Evolutionary conservation across 2,329 filamentous ascomycete species (phyloP), one percentile per base, ranked within the genome.

Genomic region (Colletotrichum liriopes): DNA sequence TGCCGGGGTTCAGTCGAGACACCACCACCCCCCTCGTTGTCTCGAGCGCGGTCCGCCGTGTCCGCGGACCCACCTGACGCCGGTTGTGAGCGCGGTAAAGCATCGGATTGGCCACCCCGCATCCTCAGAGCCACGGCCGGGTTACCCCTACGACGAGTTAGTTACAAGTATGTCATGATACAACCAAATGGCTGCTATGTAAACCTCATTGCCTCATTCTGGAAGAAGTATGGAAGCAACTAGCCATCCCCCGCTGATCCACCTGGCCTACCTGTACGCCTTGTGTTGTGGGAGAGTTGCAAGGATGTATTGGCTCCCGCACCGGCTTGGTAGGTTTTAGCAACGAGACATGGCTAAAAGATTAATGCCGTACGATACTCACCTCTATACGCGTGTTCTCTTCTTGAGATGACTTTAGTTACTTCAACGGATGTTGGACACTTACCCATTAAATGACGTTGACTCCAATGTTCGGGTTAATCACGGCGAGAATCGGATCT

Each of bases 21-120:
- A 12, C 6, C 41, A 7, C 23, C 1, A 5, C 16, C 18, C 45
- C 41, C 26, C n/a, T 65, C 39, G 16, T 35, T n/a, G 39, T 37
- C 41, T 65, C 54, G 67, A 70, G 67, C 67, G 67, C 62, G 67
- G 67, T 70, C 67, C 52, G 67, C 54, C 61, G 67, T 35, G 56
- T 39, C 61, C 52, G n/a, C 61, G 12, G 67, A 35, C 62, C 67
- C 67, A 58, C 67, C 54, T 59, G 26, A 26, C 18, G 35, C 37
- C 62, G n/a, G 52, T 39, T 26, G 39, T 8, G 52, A 70, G 62
- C 61, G 67, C 67, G 67, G 67, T 65, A 70, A 65, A 59, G 52
- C 16, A 37, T 58, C 37, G 43, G 52, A 70, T 70, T 70, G 67
- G 67, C 20, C 61, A 58, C 23, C 61, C 41, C 14, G 51, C 41